These are phyloP conservation scores for Mortierella claussenii DNA, from an alignment of 192 early-diverging fungal species.

Conservation along the genomic window DNA sequence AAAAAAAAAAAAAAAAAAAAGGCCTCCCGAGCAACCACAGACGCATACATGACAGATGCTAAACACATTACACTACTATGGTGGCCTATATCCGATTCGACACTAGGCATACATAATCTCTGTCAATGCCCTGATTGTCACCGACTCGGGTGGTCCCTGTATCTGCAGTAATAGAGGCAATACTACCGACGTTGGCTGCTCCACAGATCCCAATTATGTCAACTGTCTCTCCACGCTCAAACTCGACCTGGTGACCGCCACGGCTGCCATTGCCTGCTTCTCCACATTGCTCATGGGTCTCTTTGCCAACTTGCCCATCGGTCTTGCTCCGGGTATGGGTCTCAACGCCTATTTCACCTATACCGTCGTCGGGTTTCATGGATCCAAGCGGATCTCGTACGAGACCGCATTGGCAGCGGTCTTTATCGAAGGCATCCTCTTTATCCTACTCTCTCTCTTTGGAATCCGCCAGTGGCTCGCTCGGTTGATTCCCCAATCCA, in stretches of 20 bases:
- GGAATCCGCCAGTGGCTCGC: slow-evolving; percentile 85
- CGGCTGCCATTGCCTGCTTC: slow-evolving; percentile 73
- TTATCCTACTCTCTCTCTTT: slow-evolving; percentile 77
- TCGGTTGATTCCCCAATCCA: slow-evolving; percentile 73
- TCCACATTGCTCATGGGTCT: slow-evolving; percentile 73
- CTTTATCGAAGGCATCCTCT: slow-evolving; percentile 86
- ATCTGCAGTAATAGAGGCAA: slow-evolving; percentile 62
- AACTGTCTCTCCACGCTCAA: slow-evolving; percentile 70
- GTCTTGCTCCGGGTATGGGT: slow-evolving; percentile 87
- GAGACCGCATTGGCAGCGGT: slow-evolving; percentile 79
- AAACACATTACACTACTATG: no score
- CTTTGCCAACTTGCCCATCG: slow-evolving; percentile 82
- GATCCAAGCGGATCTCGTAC: slow-evolving; percentile 76
- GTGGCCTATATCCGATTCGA: no score
- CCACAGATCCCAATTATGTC: slow-evolving; percentile 64
- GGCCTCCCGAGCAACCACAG: no score
- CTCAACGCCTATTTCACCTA: slow-evolving; percentile 88
- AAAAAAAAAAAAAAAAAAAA: no score
- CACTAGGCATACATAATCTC: slow-evolving; percentile 75
- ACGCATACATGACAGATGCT: no score
- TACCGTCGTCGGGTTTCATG: slow-evolving; percentile 85
- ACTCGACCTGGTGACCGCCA: slow-evolving; percentile 80
- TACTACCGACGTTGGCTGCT: slow-evolving; percentile 63
- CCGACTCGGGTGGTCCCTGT: slow-evolving; percentile 82
- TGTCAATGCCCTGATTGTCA: slow-evolving; percentile 79